Conservation (phyloP, 768 basidiomycete genomes). For the Trametes villosa region DNA sequence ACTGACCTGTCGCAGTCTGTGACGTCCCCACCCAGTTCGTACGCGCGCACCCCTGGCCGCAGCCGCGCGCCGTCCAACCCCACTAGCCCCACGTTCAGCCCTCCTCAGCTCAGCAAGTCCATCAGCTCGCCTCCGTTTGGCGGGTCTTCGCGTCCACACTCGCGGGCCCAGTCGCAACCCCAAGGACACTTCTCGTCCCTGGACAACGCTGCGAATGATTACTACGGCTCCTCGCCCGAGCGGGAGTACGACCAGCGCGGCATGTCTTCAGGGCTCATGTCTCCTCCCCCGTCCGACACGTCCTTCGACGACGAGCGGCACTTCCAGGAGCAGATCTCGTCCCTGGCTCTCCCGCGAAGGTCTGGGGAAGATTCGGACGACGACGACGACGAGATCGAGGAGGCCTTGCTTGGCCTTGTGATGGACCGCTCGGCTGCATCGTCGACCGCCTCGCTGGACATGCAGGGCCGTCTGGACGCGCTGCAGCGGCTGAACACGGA, state of each 20-base stretch:
- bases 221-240: slow-evolving; percentile 37
- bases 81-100: slow-evolving; percentile 40
- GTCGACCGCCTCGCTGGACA: slow-evolving; percentile 73
- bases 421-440: slow-evolving; percentile 57
- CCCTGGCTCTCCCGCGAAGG: slow-evolving; percentile 60
- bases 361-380: slow-evolving; percentile 31
- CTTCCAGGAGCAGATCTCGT: slow-evolving; percentile 53
- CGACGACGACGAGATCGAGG: slow-evolving; percentile 52
- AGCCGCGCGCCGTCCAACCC: slow-evolving; percentile 77
- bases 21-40: slow-evolving; percentile 44
- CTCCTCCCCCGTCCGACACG: slow-evolving; percentile 47
- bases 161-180: slow-evolving; percentile 56
- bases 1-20: slow-evolving; percentile 34
- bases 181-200: slow-evolving; percentile 44
- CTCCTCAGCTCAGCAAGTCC: slow-evolving; percentile 46
- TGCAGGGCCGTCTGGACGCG: slow-evolving; percentile 73
- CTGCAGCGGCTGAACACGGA: slow-evolving; percentile 77
- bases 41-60: slow-evolving; percentile 49
- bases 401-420: slow-evolving; percentile 58
- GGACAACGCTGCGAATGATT: slow-evolving; percentile 47
- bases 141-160: slow-evolving; percentile 61
- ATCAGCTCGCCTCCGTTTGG: slow-evolving; percentile 46
- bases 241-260: slow-evolving; percentile 21
- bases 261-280: slow-evolving; percentile 32
- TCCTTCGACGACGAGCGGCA: slow-evolving; percentile 39